Conservation (phyloP, 2,329 filamentous ascomycete species). For the Zasmidium angulare region DNA sequence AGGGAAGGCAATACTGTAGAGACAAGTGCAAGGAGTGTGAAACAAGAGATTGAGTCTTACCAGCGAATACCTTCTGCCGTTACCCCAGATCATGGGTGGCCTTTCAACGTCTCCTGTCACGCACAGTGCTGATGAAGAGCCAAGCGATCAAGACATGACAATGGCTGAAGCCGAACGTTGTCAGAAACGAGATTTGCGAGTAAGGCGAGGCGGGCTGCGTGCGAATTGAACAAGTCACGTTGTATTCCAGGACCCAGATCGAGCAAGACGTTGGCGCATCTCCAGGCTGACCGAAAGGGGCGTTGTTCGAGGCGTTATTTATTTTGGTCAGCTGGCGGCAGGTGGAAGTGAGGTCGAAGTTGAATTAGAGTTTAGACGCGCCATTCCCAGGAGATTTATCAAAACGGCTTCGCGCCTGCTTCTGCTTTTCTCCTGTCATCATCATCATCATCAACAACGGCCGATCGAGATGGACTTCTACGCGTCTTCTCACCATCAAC, state of each 20-base stretch:
- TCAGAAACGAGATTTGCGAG: neutral
- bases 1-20: neutral
- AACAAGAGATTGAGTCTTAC: neutral
- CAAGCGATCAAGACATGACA: too few species aligned
- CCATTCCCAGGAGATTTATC: neutral
- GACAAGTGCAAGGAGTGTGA: neutral
- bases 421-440: neutral
- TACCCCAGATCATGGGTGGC: neutral
- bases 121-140: neutral
- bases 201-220: neutral
- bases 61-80: neutral
- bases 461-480: neutral
- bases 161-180: neutral
- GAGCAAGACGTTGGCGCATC: neutral
- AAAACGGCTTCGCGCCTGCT: neutral
- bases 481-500: neutral
- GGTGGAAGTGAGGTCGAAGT: neutral
- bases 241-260: neutral
- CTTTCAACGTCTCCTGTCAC: neutral
- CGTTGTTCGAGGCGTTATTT: neutral
- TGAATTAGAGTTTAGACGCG: neutral
- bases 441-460: neutral
- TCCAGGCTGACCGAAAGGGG: neutral
- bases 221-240: neutral
- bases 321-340: neutral